These are phyloP conservation scores for Acacia melanoxylon DNA, from an alignment of 306 rosid genomes.

Conservation along the genomic window DNA sequence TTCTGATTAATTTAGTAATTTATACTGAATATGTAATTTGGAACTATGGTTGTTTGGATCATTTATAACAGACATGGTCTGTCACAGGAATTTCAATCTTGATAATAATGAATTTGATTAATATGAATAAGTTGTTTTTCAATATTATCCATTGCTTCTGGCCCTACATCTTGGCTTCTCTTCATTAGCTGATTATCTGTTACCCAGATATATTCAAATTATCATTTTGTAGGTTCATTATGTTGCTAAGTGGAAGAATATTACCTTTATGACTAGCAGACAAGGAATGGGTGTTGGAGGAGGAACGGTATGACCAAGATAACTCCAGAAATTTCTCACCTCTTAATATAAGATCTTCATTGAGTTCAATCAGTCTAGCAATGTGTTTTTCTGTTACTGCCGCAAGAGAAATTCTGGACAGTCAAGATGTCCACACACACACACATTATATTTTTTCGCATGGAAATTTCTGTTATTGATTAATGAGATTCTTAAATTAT, in stretches of 20 bases:
- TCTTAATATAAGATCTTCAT: neutral
- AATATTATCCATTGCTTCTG: neutral
- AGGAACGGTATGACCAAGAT: slow-evolving; percentile 75
- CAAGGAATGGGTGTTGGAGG: slow-evolving; percentile 98
- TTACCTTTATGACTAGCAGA: slow-evolving; percentile 97
- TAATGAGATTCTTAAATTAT: slow-evolving; percentile 40
- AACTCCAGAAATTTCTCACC: slow-evolving; percentile 14
- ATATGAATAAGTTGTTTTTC: neutral
- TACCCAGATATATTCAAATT: slow-evolving; percentile 24
- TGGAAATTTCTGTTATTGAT: slow-evolving; percentile 14
- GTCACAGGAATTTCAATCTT: neutral
- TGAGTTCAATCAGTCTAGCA: neutral
- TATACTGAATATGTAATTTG: neutral
- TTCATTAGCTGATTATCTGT: neutral
- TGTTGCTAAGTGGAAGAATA: slow-evolving; percentile 89
- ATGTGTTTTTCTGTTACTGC: slow-evolving; percentile 9
- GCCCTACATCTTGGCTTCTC: neutral
- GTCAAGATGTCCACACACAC: neutral
- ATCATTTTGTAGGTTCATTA: slow-evolving; percentile 79
- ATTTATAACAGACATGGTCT: neutral
- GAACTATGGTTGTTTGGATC: neutral
- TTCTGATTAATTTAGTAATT: neutral
- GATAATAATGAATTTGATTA: neutral
- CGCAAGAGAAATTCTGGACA: neutral
- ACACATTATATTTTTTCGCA: neutral